Evolutionary conservation across 768 basidiomycete species (phyloP), one percentile per base, ranked within the genome.

Genomic region (Lanmaoa pseudosensibilis): DNA sequence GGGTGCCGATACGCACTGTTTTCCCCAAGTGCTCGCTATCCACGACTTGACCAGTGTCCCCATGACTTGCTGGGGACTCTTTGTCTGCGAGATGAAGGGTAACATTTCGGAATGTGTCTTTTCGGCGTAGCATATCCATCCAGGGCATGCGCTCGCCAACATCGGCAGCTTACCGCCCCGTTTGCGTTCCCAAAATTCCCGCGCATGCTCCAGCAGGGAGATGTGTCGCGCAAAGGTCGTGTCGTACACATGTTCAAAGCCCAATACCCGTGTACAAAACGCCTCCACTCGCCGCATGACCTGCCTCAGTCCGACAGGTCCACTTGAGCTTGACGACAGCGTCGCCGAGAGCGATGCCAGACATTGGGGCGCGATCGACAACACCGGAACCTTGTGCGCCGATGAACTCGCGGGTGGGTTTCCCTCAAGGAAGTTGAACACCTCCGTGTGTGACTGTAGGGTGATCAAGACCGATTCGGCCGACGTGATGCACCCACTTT

Each of bases 61-160:
- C 88, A 95, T 94, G 47, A 94, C 78, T 65, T 93, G 94, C 69
- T 98, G 95, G 27, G 94, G 90, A 68, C 94, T 96, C 78, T 96
- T 93, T 47, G 90, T 91, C 37, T 75, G 77, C 50, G 91, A 83
- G 52, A 99, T 88, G 65, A 93, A 94, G 5, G 94, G 94, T 21
- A 99, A 69, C 81, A 99, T 88, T 70, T 96, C 94, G 4, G 87
- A 80, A 65, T 97, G 96, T 1, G 96, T 87, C 77, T 99, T 99
- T 74, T 99, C 97, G 18, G 94, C 96, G 71, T 98, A 98, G 70
- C 97, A 99, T 55, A 99, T 90, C 97, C 97, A 98, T 16, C 97
- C 97, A 0, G 97, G 97, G 74, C 97, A 98, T 16, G 97, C 93
- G 63, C 93, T 94, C 5, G 94, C 88, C 25, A 99, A 77, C 86